Percentiles rank a stretch among this genome's conserved stretches.
phyloP scores from a whole-genome alignment of 495 filamentous ascomycete genomes.

The Copromyces sp. region DNA sequence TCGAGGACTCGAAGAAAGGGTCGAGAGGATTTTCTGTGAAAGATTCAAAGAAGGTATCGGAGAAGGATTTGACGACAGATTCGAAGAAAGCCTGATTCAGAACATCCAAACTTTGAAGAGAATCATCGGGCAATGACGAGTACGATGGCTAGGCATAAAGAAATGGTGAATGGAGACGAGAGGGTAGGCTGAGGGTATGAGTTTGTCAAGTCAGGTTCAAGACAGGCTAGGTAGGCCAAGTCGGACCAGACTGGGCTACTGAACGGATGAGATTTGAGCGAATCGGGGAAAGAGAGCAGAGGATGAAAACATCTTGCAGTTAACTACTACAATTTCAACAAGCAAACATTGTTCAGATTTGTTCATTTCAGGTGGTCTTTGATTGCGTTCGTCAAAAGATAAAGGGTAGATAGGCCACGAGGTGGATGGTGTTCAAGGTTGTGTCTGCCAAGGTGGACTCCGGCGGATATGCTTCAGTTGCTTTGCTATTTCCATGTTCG shows the following conservation, averaged over 20 bases:
- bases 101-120: not conserved
- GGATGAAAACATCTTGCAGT: not conserved
- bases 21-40: not conserved
- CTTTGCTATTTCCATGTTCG: not conserved
- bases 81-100: not conserved
- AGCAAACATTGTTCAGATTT: not conserved
- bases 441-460: not conserved
- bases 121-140: not conserved
- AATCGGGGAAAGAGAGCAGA: not conserved
- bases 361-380: not conserved
- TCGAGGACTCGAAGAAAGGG: not conserved
- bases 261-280: not conserved
- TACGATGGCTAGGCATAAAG: no score
- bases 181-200: not conserved
- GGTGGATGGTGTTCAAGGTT: not conserved
- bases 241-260: not conserved
- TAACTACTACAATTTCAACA: not conserved
- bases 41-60: no score
- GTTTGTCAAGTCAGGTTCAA: not conserved
- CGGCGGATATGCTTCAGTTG: not conserved
- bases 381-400: no score
- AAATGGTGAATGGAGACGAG: no score
- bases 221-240: not conserved
- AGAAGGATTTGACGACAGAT: no score
- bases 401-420: no score